Percentiles rank a stretch among this genome's conserved stretches.
These are phyloP conservation scores for Myxozyma lipomycoides DNA, from an alignment of 805 yeast species.

Conservation along the genomic window DNA sequence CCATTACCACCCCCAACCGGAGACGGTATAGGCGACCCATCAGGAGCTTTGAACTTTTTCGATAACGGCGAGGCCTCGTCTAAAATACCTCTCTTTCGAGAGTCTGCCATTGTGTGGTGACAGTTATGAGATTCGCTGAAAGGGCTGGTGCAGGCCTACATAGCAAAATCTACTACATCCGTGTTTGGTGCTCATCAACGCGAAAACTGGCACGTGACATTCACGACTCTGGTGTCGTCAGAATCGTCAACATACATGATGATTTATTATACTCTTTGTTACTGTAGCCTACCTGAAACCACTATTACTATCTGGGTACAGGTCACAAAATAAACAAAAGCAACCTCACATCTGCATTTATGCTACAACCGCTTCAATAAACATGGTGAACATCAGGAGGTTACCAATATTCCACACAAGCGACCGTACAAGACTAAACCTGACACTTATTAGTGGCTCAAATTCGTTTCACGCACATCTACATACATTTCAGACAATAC, in stretches of 20 bases:
- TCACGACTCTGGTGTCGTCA: no score
- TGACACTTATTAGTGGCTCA: no score
- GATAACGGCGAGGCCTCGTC: constrained; percentile 10
- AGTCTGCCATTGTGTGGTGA: constrained; percentile 6
- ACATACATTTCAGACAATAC: constrained; percentile 15
- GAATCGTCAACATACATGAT: no score
- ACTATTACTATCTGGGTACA: no score
- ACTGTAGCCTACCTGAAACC: no score
- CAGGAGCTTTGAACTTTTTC: constrained; percentile 19
- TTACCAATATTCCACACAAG: constrained; percentile 21
- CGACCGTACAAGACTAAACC: constrained; percentile 15
- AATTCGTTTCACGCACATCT: no score
- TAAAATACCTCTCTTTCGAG: constrained; percentile 14
- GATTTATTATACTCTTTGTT: no score
- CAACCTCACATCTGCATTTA: constrained; percentile 1
- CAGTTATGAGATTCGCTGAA: background rate
- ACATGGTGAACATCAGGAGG: constrained; percentile 17
- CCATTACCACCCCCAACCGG: background rate
- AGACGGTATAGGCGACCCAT: constrained; percentile 15
- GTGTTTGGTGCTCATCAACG: no score
- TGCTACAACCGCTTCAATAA: constrained; percentile 14
- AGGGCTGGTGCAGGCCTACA: no score
- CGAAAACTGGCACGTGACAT: no score
- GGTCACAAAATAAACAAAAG: no score
- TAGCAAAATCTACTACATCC: no score